Evolutionary conservation across 306 rosid species (phyloP).

Genomic region (Quercus suber): DNA sequence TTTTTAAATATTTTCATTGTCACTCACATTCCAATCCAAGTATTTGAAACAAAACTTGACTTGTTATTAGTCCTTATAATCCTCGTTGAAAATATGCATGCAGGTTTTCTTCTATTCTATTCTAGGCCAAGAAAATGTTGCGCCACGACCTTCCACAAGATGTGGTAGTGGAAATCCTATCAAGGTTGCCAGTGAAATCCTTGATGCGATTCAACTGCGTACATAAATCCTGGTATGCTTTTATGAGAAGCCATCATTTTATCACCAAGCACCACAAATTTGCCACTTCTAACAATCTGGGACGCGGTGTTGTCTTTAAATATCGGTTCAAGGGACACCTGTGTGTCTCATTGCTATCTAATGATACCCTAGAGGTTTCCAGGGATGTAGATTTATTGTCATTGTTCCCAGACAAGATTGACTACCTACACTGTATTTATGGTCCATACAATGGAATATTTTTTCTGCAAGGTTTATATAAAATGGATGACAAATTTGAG

Average conservation of each 20-base stretch:
- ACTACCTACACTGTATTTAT: not conserved
- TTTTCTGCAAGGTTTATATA: not conserved
- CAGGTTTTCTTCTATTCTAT: no score
- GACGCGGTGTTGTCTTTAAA: not conserved
- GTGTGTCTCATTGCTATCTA: not conserved
- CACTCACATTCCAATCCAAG: no score
- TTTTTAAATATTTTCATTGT: no score
- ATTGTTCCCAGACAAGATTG: not conserved
- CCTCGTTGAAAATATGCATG: no score
- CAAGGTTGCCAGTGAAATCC: not conserved
- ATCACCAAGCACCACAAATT: not conserved
- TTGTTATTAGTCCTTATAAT: no score
- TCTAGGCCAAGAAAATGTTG: not conserved
- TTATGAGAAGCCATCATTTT: conserved; percentile 3
- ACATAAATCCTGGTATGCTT: not conserved
- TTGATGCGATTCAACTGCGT: conserved; percentile 3
- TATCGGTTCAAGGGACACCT: not conserved
- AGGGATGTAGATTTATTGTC: not conserved
- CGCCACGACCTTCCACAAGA: not conserved
- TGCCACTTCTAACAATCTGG: not conserved
- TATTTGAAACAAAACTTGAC: no score
- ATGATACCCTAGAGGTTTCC: not conserved
- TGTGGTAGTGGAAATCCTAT: not conserved
- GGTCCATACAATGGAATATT: not conserved
- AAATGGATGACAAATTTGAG: no score